Evolutionary conservation across 202 grass and related monocot species (phyloP), one percentile per base, ranked within the genome.

Genomic region (Panicum virgatum): DNA sequence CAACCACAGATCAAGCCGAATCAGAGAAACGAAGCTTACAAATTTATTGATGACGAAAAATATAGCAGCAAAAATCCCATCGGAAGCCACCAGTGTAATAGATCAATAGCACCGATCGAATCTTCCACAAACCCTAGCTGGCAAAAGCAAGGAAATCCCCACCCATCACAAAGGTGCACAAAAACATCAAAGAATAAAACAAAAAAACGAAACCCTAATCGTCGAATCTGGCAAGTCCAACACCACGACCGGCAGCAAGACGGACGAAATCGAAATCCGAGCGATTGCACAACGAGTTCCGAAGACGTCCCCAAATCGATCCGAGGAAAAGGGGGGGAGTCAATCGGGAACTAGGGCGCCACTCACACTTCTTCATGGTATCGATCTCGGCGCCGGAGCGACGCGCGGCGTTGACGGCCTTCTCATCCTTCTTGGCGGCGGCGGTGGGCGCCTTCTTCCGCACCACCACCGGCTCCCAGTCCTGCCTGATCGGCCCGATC

Each of bases 401-500:
- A 65, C 96, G 96, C 54, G 93, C 96, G 53, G 92, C 91, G 89
- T 99, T 99, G 89, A 99, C 93, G 66, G 89, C 89, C 77, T 93
- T 99, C 85, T 96, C 96, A 47, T 99, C 96, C 87, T 99, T 99
- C 87, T 94, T 96, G 78, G 93, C 93, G 65, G 87, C 91, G 69
- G 91, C 62, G 32, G 63, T 99, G 2, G 91, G 91, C 16, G 92
- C 91, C 90, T 90, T 99, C 91, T 99, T 99, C 60, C 85, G 91
- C 89, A 99, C 81, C 61, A 99, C 92, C 34, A 99, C 87, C 12
- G 93, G 96, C 71, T 99, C 96, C 92, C 92, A 99, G 67, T 99
- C 96, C 96, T 99, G 96, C 82, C 86, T 88, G 79, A 98, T 84
- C 42, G 96, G 90, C 3, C 96, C 92, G 12, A 88, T 83, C 82